These are phyloP conservation scores for Leccinum subatratum DNA, from an alignment of 1,284 basidiomycete species.

Conservation along the genomic window DNA sequence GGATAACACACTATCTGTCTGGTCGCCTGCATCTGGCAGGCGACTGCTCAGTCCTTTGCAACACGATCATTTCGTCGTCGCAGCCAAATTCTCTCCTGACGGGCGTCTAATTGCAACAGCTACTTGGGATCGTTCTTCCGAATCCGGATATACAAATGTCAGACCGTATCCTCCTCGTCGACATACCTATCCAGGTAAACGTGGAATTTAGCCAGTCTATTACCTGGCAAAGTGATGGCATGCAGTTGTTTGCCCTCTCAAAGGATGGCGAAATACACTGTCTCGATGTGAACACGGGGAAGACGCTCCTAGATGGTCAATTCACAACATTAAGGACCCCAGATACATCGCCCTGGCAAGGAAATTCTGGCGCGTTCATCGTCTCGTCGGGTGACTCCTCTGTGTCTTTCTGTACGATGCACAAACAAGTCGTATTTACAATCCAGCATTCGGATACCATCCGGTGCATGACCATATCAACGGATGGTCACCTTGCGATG, in stretches of 20 bases:
- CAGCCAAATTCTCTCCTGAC: not conserved
- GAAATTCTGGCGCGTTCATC: not conserved
- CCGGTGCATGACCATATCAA: not conserved
- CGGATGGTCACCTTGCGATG: not conserved
- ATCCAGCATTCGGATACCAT: not conserved
- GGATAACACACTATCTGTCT: not conserved
- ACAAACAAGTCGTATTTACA: not conserved
- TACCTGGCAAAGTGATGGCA: not conserved
- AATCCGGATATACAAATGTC: not conserved
- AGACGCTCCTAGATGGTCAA: not conserved
- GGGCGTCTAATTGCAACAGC: not conserved
- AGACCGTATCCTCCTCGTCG: not conserved
- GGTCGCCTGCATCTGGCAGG: not conserved
- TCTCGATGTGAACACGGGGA: not conserved
- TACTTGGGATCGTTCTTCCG: not conserved
- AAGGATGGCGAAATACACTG: not conserved
- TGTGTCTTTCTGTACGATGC: not conserved
- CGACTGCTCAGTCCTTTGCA: not conserved
- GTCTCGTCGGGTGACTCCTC: not conserved
- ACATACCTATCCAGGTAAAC: not conserved
- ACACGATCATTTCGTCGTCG: not conserved
- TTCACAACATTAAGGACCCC: not conserved
- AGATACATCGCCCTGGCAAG: not conserved
- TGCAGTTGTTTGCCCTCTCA: not conserved
- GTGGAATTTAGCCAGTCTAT: not conserved